Percentiles rank a stretch among this genome's conserved stretches.
Evolutionary conservation across 257 asterid genomes (phyloP).

Genomic region (Gentiana straminea): DNA sequence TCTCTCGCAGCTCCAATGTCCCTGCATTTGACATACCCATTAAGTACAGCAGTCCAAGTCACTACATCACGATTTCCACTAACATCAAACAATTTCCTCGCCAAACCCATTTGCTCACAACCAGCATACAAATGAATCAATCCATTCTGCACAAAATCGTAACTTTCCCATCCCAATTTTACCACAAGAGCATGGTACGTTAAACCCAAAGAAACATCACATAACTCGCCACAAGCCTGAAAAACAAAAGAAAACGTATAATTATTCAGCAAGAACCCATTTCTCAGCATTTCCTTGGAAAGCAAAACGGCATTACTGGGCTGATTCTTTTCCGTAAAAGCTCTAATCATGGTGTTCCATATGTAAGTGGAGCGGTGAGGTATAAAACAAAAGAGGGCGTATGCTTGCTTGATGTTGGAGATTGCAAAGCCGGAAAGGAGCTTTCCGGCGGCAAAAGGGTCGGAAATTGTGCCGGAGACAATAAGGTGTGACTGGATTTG

Average conservation of each 20-base stretch:
- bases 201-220: slow-evolving; percentile 19
- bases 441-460: slow-evolving; percentile 21
- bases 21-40: slow-evolving; percentile 33
- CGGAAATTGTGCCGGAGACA: slow-evolving; percentile 27
- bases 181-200: slow-evolving; percentile 35
- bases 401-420: slow-evolving; percentile 6
- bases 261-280: slow-evolving; percentile 28
- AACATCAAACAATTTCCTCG: slow-evolving; percentile 33
- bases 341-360: slow-evolving; percentile 38
- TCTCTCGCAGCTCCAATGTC: slow-evolving; percentile 20
- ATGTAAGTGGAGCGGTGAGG: slow-evolving; percentile 19
- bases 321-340: slow-evolving; percentile 24
- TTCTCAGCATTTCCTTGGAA: slow-evolving; percentile 30
- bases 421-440: slow-evolving; percentile 24
- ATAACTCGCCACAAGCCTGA: slow-evolving; percentile 30
- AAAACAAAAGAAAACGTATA: slow-evolving; percentile 45
- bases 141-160: slow-evolving; percentile 54
- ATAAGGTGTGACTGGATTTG: slow-evolving; percentile 40
- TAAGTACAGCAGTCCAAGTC: slow-evolving; percentile 43
- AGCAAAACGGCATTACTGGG: slow-evolving; percentile 24
- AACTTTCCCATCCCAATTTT: slow-evolving; percentile 42
- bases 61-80: slow-evolving; percentile 26
- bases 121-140: slow-evolving; percentile 37
- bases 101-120: slow-evolving; percentile 18
- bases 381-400: slow-evolving; percentile 16